Evolutionary conservation across 805 yeast genomes (phyloP), one percentile per base, ranked within the genome.

Genomic region (Teunomyces panamensis): DNA sequence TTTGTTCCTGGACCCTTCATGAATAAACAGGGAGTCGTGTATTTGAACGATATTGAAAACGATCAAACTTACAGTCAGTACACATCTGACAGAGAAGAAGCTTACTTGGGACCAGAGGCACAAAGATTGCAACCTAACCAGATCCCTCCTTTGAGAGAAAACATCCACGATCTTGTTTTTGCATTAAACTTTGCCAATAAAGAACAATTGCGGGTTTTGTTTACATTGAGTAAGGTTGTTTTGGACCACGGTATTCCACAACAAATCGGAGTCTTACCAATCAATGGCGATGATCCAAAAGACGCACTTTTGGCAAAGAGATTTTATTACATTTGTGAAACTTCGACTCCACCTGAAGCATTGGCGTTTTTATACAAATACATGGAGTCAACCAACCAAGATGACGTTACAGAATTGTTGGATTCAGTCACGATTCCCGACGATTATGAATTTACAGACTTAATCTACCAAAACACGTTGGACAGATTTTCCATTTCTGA

Each of bases 191-290:
- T 89, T 16, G 68, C 83, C 1, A 72, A 81, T 51, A 68, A 69
- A 10, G 66, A 69, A 2, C 85, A 87, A 49, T 56, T 84, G 14
- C 60, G 69, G 13, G 79, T 77, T 1, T 62, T 84, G 27, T 64
- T 77, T 14, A 70, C 84, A 7, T 69, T 82, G 30, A 56, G 84
- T 2, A 71, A 74, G 24, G 63, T 78, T 2, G 68, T 82, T 2
- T 57, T 82, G n/a, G 71, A 75, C 9, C 76, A 79, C 37, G 80
- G 81, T 1, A 74, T 87, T 13, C 88, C 96, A 0, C 86, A 90
- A 53, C 85, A 91, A 63, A 59, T 92, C 44, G 99, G 97, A 5
- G 52, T 92, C 2, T 69, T 92, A n/a, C 96, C 98, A 0, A 49
- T 86, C 2, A 58, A 65, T 7, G 64, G 60, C 1, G 56, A 53